A percentile compares a stretch with the other conserved stretches of the same genome.
Evolutionary conservation across 371 early-diverging fungal genomes (phyloP).

Genomic region (Mucor indicus): DNA sequence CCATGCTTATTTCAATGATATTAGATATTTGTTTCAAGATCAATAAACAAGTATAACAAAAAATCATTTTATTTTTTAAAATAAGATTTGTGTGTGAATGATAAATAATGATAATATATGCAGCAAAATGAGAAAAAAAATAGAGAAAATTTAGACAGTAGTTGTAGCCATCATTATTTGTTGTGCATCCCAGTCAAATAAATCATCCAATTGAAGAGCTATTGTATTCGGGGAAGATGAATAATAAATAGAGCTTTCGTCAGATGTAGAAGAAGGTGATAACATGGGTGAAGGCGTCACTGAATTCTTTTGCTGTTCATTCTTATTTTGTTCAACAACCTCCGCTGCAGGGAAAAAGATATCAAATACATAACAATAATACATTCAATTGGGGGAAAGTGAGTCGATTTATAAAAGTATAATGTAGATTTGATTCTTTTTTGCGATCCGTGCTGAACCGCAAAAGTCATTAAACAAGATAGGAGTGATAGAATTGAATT

Average conservation of each 20-base stretch:
- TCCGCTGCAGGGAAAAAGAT: conserved; percentile 49
- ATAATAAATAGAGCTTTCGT: conserved; percentile 25
- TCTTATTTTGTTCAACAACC: conserved; percentile 26
- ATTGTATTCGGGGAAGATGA: conserved; percentile 17
- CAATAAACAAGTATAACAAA: not conserved
- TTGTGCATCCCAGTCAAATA: conserved; percentile 43
- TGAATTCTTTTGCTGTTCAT: conserved; percentile 3
- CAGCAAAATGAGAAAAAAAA: not conserved
- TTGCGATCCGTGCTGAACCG: conserved; percentile 57
- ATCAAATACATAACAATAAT: not conserved
- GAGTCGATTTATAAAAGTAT: not conserved
- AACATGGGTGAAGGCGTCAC: conserved; percentile 30
- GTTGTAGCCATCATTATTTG: conserved; percentile 11
- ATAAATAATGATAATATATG: not conserved
- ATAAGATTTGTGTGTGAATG: not conserved
- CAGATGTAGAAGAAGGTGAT: conserved; percentile 29
- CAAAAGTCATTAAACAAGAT: conserved; percentile 50
- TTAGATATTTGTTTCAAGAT: conserved; percentile 12
- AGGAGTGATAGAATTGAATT: conserved; percentile 30
- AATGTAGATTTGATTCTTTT: conserved; percentile 11
- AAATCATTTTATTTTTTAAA: too few relatives aligned
- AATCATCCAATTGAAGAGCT: conserved; percentile 31
- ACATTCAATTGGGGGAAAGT: not conserved
- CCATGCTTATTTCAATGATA: conserved; percentile 81
- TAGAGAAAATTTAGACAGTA: not conserved